phyloP scores from a whole-genome alignment of 1,139 yeast species.

The Hyphopichia burtonii region DNA sequence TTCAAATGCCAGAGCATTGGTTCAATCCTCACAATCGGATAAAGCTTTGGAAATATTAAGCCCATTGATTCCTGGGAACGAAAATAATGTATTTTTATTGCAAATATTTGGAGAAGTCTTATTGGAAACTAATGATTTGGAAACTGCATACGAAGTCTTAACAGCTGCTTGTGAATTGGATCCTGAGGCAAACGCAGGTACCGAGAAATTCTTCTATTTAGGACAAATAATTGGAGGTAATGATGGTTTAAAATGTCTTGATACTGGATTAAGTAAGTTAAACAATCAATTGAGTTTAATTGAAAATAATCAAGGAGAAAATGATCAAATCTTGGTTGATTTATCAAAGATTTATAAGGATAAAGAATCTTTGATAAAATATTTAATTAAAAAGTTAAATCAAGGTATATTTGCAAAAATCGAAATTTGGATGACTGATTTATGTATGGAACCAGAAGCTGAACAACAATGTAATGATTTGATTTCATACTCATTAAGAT shows the following conservation, averaged over 20 bases:
- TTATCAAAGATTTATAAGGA: slow-evolving; percentile 27
- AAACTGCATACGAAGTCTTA: slow-evolving; percentile 68
- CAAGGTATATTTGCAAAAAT: slow-evolving; percentile 82
- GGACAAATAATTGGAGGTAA: slow-evolving; percentile 89
- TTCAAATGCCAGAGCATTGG: slow-evolving; percentile 28
- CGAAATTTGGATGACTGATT: slow-evolving; percentile 99
- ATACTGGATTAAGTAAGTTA: slow-evolving; percentile 59
- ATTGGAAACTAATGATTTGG: slow-evolving; percentile 76
- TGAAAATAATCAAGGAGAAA: slow-evolving; percentile 19
- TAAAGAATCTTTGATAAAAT: slow-evolving; percentile 25
- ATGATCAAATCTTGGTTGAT: slow-evolving; percentile 26
- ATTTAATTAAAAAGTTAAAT: slow-evolving; percentile 55
- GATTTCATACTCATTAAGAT: slow-evolving; percentile 61
- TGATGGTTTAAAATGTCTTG: slow-evolving; percentile 68
- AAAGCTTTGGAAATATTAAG: slow-evolving; percentile 38
- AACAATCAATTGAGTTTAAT: slow-evolving; percentile 37
- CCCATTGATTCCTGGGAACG: slow-evolving; percentile 25
- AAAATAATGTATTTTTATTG: slow-evolving; percentile 32
- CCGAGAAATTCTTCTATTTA: slow-evolving; percentile 81
- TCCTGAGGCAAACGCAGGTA: slow-evolving; percentile 59
- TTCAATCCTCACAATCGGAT: slow-evolving; percentile 41
- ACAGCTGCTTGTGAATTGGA: slow-evolving; percentile 68
- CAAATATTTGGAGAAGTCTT: slow-evolving; percentile 68
- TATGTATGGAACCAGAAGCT: slow-evolving; percentile 92
- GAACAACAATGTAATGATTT: slow-evolving; percentile 76